These are phyloP conservation scores for Lactarius pseudohatsudake DNA, from an alignment of 768 basidiomycete species.

Conservation along the genomic window DNA sequence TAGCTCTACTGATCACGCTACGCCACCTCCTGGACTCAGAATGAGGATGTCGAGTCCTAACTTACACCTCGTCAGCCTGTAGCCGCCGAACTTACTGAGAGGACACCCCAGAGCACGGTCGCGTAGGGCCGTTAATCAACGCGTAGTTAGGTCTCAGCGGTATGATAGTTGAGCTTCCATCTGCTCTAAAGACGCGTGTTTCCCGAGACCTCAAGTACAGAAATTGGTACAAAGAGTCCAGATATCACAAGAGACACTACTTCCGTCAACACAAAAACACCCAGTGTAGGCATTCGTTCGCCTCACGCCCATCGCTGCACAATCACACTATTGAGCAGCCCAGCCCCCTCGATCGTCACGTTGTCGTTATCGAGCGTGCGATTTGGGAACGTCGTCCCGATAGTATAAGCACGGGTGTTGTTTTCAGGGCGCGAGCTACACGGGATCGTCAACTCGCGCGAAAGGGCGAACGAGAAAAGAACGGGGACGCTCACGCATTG, in stretches of 20 bases:
- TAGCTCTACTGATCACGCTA: too few species aligned
- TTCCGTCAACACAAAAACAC: background rate
- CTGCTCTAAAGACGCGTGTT: background rate
- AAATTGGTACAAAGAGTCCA: background rate
- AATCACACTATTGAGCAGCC: slow-evolving; percentile 27
- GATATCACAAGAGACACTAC: background rate
- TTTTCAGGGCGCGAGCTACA: slow-evolving; percentile 29
- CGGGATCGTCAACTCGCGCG: background rate
- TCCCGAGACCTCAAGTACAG: background rate
- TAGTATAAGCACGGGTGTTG: slow-evolving; percentile 23
- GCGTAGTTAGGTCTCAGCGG: too few species aligned
- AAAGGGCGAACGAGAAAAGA: background rate
- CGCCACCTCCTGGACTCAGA: too few species aligned
- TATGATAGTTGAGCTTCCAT: too few species aligned
- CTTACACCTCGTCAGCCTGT: too few species aligned
- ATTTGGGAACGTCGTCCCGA: slow-evolving; percentile 30
- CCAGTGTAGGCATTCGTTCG: background rate
- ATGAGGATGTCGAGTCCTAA: too few species aligned
- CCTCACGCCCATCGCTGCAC: slow-evolving; percentile 29
- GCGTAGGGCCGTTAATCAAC: too few species aligned
- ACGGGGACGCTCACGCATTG: slow-evolving; percentile 66
- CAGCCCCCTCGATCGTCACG: slow-evolving; percentile 27
- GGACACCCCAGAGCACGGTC: too few species aligned
- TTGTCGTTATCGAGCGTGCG: slow-evolving; percentile 26
- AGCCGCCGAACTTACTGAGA: too few species aligned